phyloP scores from a whole-genome alignment of 179 eudicot genomes.

The Sideroxylon spinosum region DNA sequence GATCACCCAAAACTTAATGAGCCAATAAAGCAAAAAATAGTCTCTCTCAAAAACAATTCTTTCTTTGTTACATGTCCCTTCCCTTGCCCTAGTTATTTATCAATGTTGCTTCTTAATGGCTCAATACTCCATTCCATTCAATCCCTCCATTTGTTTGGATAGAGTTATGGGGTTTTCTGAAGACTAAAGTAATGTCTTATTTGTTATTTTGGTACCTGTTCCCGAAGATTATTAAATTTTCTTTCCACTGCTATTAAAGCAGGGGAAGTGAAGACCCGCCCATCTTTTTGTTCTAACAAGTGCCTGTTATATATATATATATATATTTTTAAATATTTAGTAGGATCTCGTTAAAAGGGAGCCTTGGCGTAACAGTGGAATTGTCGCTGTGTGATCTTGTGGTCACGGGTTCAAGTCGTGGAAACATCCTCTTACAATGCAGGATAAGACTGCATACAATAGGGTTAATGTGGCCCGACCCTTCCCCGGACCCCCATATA shows the following conservation, averaged over 20 bases:
- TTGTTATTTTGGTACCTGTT: not conserved
- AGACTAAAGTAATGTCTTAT: not conserved
- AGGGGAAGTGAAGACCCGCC: not conserved
- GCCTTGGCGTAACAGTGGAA: too few relatives aligned
- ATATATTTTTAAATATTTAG: too few relatives aligned
- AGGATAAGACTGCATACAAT: too few relatives aligned
- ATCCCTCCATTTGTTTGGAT: too few relatives aligned
- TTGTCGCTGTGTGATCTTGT: too few relatives aligned
- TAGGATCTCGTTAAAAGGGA: too few relatives aligned
- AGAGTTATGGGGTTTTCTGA: not conserved
- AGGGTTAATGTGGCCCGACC: too few relatives aligned
- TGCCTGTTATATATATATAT: not conserved
- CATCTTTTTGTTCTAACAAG: not conserved
- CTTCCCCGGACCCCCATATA: too few relatives aligned
- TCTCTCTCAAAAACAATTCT: not conserved
- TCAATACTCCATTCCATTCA: too few relatives aligned
- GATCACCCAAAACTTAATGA: not conserved
- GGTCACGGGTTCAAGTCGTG: too few relatives aligned
- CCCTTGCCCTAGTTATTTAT: not conserved
- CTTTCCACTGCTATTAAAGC: not conserved
- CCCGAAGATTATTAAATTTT: not conserved
- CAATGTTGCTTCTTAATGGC: too few relatives aligned
- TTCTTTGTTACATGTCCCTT: not conserved
- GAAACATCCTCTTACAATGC: too few relatives aligned
- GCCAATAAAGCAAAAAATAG: not conserved